Evolutionary conservation across 2,329 filamentous ascomycete species (phyloP), one percentile per base, ranked within the genome.

Genomic region (Trichoderma simmonsii): DNA sequence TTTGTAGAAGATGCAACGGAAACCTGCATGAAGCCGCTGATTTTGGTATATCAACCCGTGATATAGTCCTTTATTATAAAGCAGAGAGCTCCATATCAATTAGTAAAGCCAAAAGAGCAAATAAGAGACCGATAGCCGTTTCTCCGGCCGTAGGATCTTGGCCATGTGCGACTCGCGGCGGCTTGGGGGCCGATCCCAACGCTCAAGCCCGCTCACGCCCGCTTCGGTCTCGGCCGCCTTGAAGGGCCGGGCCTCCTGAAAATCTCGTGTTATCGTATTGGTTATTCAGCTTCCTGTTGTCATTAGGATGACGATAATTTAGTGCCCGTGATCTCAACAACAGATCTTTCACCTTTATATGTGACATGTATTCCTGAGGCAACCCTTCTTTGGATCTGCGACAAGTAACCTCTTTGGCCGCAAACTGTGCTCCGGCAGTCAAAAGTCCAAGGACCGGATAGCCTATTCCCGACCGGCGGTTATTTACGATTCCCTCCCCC

Each of bases 181-280:
- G 43, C n/a, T 59, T 69, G 56, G 66, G 66, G 56, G 36, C 36
- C 51, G 36, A 32, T 43, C 65, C 65, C 59, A 24, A 18, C 28
- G 21, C 34, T 34, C n/a, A 32, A 18, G 15, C 54, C 39, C 56
- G 56, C 56, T 34, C n/a, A 43, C 39, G 18, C 54, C 39, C 36
- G 56, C 56, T 32, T 69, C 66, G 66, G 66, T 69, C 66, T 69
- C 66, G 66, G 66, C 59, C 56, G 34, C 57, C 66, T 65, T 61
- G 36, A 69, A 51, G 36, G 34, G 56, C 66, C 66, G 66, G 66
- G 9, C 56, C 56, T 60, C 56, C 66, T 61, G 34, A 61, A 69
- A 68, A 69, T 61, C 48, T 69, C 56, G 54, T 43, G 18, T 15
- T 51, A 7, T 15, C 7, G 56, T 43, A 12, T 43, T 54, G 15